Base-by-base conservation (phyloP, 2,329 filamentous ascomycete species). In the Aspergillus felis region DNA sequence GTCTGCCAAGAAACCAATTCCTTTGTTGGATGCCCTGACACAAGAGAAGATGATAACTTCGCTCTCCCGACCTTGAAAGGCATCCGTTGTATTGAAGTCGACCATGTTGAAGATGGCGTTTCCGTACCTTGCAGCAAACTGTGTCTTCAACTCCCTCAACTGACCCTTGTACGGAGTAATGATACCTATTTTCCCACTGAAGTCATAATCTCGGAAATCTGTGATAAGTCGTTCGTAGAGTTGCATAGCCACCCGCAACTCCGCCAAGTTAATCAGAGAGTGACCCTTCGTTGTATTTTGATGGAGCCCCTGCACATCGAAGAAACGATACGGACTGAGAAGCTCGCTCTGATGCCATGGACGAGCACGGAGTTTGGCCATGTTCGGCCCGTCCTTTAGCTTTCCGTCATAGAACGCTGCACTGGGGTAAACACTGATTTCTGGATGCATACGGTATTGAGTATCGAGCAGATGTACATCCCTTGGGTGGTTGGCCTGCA, bases 31-130 rank as follows among this genome's bases (percentile, higher is more conserved):
- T 24, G 94, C 93, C 78, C 94, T 88, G 60, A 99, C 94, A 74
- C 95, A 99, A 44, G 94, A 97, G 79, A 99, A 99, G 62, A 99
- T 97, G 74, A 99, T 97, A 61, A 99, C 88, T 71, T 99, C 94
- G 68, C 92, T 94, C 75, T 99, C 94, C 64, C 95, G 87, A 61
- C 94, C 94, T 74, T 99, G 92, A 74, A 97, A 99, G 20, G 94
- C 95, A 76, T 99, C 94, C 0, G 94, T 99, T 0, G 94, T 99
- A 74, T 99, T 99, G 83, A 99, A 99, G 64, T 99, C 95, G 63
- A 99, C 89, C 22, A 84, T 83, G 32, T 89, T 87, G 25, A 87
- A 82, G 63, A 99, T 92, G 0, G 74, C 76, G 3, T 90, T 84
- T 38, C 93, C 92, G 68, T 89, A 97, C 47, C 81, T 81, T 14